Evolutionary conservation across 2,329 filamentous ascomycete species (phyloP), one percentile per base, ranked within the genome.

Genomic region (Fusarium metavorans): DNA sequence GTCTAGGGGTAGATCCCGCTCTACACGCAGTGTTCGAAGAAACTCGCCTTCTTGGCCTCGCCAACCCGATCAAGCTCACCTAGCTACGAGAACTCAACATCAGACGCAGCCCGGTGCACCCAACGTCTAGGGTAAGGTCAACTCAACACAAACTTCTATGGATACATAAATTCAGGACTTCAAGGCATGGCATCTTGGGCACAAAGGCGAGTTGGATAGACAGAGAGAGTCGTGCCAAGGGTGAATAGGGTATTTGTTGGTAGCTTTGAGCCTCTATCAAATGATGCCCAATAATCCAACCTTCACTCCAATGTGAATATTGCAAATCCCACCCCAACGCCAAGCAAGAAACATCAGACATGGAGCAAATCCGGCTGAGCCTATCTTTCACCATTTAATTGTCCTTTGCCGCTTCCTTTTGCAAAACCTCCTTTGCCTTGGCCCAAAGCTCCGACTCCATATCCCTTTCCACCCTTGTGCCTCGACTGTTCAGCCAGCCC

Each of bases 401-500:
- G 8, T 72, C 52, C 18, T 78, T 76, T 5, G 72, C 72, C 20
- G 71, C 72, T n/a, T 81, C 74, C 66, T 79, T 81, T 68, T 85
- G 81, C 52, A 86, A 71, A 30, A 85, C 80, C 13, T 76, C 79
- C 65, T 81, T 82, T 16, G 83, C 83, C 64, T 82, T 83, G 7
- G 70, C 87, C 91, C 96, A 93, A 52, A 97, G 84, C 83, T 98
- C 94, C 2, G 90, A 90, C 80, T 97, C 95, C 88, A 96, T 97
- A 73, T 94, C 93, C 78, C 92, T 90, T 66, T 94, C 94, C 25
- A 97, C 93, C 72, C 92, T 92, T 73, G 94, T 93, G 71, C 94
- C 94, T 67, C 94, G 89, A 78, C 94, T 95, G 81, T 98, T 98
- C 77, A 98, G 84, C 90, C 94, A 96, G 35, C 95, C 95, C 16